Conservation (phyloP, 257 asterid genomes). For the Anisodus tanguticus region DNA sequence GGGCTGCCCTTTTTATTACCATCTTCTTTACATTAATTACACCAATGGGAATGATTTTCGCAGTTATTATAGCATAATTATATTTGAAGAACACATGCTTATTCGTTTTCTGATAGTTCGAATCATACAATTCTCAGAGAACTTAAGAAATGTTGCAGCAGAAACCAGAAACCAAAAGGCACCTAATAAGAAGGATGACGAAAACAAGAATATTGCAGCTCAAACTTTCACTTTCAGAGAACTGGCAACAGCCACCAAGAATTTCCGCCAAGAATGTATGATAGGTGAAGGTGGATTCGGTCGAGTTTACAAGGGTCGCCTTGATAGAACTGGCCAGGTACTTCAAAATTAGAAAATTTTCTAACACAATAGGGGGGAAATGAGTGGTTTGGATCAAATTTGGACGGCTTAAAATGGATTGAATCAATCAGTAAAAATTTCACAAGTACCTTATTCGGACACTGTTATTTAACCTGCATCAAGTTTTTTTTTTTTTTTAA, state of each 20-base stretch:
- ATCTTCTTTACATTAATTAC: too few species aligned
- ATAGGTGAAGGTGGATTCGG: conserved; percentile 98
- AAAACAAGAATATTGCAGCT: conserved; percentile 70
- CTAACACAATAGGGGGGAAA: not conserved
- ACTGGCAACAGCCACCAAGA: conserved; percentile 85
- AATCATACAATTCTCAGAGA: conserved; percentile 19
- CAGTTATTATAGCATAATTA: not conserved
- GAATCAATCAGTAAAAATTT: too few species aligned
- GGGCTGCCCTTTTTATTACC: too few species aligned
- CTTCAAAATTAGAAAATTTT: not conserved
- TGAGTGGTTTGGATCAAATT: not conserved
- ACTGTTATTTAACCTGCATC: too few species aligned
- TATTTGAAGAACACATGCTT: too few species aligned
- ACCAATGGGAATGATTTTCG: not conserved
- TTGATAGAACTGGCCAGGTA: conserved; percentile 76
- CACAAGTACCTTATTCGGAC: too few species aligned
- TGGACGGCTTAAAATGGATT: not conserved
- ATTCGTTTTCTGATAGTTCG: not conserved
- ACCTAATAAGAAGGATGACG: conserved; percentile 36
- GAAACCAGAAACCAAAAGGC: conserved; percentile 39
- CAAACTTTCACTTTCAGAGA: conserved; percentile 88
- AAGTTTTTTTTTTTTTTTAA: too few species aligned
- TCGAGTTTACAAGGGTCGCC: conserved; percentile 75
- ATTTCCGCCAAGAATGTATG: conserved; percentile 78
- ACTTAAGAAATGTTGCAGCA: conserved; percentile 28